phyloP scores from a whole-genome alignment of 495 filamentous ascomycete genomes.

The Darksidea phi region DNA sequence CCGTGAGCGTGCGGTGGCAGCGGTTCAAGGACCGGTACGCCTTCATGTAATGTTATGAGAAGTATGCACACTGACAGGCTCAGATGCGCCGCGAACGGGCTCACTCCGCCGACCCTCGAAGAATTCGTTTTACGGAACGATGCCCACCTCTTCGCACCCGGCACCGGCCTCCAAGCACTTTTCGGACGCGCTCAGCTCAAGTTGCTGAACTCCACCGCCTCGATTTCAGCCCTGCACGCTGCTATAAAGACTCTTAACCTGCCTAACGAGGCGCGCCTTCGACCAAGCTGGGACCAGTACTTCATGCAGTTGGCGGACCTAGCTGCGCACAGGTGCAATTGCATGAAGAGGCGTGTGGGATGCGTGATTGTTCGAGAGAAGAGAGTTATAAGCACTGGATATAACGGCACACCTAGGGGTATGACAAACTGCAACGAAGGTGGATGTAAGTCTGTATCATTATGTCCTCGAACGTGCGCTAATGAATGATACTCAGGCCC shows the following conservation, averaged over 20 bases:
- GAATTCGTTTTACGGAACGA: conserved; percentile 78
- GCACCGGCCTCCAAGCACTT: conserved; percentile 65
- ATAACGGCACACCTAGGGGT: conserved; percentile 90
- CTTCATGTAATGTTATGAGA: background rate
- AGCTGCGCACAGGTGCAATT: conserved; percentile 88
- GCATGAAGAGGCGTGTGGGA: conserved; percentile 95
- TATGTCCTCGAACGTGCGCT: background rate
- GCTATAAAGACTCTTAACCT: conserved; percentile 70
- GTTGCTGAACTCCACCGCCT: conserved; percentile 77
- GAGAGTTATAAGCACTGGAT: conserved; percentile 92
- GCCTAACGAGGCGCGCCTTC: conserved; percentile 71
- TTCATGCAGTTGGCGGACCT: conserved; percentile 95
- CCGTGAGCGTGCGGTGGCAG: conserved; percentile 76
- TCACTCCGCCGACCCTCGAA: conserved; percentile 61
- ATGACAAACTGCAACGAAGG: conserved; percentile 89
- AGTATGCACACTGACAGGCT: background rate
- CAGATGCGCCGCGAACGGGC: conserved; percentile 49
- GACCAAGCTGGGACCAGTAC: conserved; percentile 96
- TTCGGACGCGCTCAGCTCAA: conserved; percentile 77
- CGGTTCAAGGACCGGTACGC: conserved; percentile 60
- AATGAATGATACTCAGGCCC: conserved; percentile 47
- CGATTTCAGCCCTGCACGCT: conserved; percentile 64
- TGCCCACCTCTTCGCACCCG: conserved; percentile 67
- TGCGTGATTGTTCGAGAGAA: conserved; percentile 89
- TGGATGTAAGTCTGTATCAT: conserved; percentile 60